Base-by-base conservation (phyloP, 1,284 basidiomycete genomes). In the Ganoderma sinense region DNA sequence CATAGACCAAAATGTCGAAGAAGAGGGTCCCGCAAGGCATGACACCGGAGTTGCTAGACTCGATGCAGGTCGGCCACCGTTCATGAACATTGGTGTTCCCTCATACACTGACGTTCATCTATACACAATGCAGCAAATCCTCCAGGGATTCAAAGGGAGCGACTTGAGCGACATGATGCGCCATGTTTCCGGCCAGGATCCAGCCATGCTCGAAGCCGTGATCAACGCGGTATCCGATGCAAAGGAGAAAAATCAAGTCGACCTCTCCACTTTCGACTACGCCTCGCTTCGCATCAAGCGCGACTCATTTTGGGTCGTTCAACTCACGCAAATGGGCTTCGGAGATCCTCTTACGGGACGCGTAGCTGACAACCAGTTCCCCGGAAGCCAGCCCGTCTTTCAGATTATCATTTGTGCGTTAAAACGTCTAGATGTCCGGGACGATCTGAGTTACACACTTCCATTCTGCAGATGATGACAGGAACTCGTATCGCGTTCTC, bases 301-400 rank as follows among this genome's bases (percentile, higher is more conserved):
- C 39, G 72, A 76, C 23, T 76, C 79, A 4, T 77, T 79, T 69
- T 82, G 80, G 80, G 76, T 80, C 7, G 68, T 82, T 16, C 80
- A 81, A 66, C 69, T 82, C 23, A 63, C 36, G 13, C 68, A 69
- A 14, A 69, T 68, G 61, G 73, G 73, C 23, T 77, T 74, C 61
- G 62, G 62, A 60, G 68, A 64, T 20, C 29, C 41, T 4, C 51
- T 26, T 14, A 59, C 20, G 8, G 64, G 64, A 10, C 68, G 64
- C 18, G 11, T 55, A 2, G 26, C 14, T 4, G 66, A 73, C 14
- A 60, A 61, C 13, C 41, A 69, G n/a, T 64, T 68, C 33, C 53
- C 67, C 6, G 63, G 79, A 75, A 72, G 71, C 71, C 29, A 75
- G 73, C 64, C 73, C 62, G 56, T 68, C 62, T 69, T 74, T 73